Conservation (phyloP, 106 monocot genomes). For the Cymbidium sinense region DNA sequence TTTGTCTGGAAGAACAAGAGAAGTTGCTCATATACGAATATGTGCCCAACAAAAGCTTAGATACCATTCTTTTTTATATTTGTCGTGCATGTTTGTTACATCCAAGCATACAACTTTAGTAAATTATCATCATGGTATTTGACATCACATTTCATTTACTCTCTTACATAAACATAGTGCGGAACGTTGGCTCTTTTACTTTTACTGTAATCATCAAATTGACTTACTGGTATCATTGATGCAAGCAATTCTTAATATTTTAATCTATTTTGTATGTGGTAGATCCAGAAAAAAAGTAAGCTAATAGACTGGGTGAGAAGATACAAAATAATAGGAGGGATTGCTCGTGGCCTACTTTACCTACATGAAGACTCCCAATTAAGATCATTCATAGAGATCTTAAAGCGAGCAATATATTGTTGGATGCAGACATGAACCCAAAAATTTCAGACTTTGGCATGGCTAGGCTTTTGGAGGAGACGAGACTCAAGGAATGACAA, state of each 20-base stretch:
- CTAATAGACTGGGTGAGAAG: slow-evolving; percentile 6
- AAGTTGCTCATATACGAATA: slow-evolving; percentile 29
- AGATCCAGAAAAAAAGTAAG: slow-evolving; percentile 5
- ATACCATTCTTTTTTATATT: slow-evolving; percentile 22
- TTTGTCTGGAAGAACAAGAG: slow-evolving; percentile 22
- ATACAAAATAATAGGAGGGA: slow-evolving; percentile 15
- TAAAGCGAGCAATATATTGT: slow-evolving; percentile 17
- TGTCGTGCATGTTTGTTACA: neutral
- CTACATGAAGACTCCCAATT: slow-evolving; percentile 16
- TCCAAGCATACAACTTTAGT: neutral
- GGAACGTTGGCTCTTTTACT: too few species aligned
- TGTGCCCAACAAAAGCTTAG: slow-evolving; percentile 28
- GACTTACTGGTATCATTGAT: too few species aligned
- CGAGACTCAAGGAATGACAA: slow-evolving; percentile 4
- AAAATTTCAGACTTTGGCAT: slow-evolving; percentile 23
- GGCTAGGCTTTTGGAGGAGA: slow-evolving; percentile 11
- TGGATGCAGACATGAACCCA: slow-evolving; percentile 10
- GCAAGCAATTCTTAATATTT: neutral
- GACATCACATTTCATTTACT: neutral
- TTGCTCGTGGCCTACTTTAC: slow-evolving; percentile 12
- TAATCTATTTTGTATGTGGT: neutral
- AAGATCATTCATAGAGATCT: slow-evolving; percentile 11
- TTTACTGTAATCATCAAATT: too few species aligned
- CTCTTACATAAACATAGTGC: too few species aligned
- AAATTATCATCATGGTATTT: neutral